Evolutionary conservation across 78 protist species (phyloP).

Genomic region (slime mould (Dictyostelium discoideum)): DNA sequence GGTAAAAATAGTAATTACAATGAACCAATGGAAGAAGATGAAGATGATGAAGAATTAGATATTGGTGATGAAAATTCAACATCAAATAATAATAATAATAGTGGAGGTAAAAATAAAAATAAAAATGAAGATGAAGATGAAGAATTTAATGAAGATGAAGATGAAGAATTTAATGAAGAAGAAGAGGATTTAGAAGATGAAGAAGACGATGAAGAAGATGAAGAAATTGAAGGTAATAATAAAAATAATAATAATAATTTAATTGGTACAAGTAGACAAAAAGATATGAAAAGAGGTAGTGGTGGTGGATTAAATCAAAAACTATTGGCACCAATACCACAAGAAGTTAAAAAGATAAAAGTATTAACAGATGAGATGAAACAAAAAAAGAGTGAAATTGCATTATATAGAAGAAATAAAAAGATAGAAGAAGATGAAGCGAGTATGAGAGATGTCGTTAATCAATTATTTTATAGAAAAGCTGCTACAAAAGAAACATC

Average conservation of each 20-base stretch:
- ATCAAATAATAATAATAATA: not conserved
- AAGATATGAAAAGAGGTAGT: constrained; percentile 25
- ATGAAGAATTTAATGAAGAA: constrained; percentile 27
- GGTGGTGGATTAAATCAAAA: not conserved
- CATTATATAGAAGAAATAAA: constrained; percentile 42
- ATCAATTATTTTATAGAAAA: constrained; percentile 37
- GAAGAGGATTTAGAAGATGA: constrained; percentile 10
- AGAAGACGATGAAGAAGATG: constrained; percentile 14
- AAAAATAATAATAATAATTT: not conserved
- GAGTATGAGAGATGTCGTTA: constrained; percentile 50
- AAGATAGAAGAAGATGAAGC: constrained; percentile 64
- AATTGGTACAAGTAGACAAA: not conserved
- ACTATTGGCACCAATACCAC: constrained; percentile 21
- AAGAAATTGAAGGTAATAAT: not conserved
- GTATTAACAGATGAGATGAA: constrained; percentile 37
- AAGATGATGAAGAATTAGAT: not conserved
- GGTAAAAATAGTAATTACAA: not conserved
- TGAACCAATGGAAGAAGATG: not conserved
- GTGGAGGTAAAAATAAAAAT: not conserved
- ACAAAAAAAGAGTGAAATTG: constrained; percentile 61
- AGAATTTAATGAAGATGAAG: not conserved
- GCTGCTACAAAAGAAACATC: not conserved
- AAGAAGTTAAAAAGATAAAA: constrained; percentile 15
- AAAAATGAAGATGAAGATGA: not conserved
- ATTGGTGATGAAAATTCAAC: not conserved